Percentiles rank a stretch among this genome's conserved stretches.
Conservation (phyloP, 2,329 filamentous ascomycete species). For the Colletotrichum somersetense region DNA sequence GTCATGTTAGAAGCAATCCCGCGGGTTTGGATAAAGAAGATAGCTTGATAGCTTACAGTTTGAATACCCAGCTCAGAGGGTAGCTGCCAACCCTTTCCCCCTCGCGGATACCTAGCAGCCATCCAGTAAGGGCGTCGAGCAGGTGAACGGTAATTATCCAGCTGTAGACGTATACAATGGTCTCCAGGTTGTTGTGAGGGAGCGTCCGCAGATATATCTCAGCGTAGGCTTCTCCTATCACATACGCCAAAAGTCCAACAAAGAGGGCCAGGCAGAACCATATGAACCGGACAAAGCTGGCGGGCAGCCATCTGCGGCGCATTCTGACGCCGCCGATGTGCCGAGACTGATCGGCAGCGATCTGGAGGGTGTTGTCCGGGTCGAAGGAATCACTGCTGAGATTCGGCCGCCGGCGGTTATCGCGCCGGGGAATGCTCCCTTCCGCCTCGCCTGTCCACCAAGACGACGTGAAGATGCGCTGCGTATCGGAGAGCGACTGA, state of each 20-base stretch:
- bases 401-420: slow-evolving; percentile 56
- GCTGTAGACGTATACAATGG: slow-evolving; percentile 77
- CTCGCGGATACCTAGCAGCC: slow-evolving; percentile 75
- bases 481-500: slow-evolving; percentile 73
- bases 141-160: slow-evolving; percentile 77
- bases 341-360: slow-evolving; percentile 40
- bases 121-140: slow-evolving; percentile 73
- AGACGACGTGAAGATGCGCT: slow-evolving; percentile 74
- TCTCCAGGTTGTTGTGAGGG: slow-evolving; percentile 75
- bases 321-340: slow-evolving; percentile 53
- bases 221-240: slow-evolving; percentile 76
- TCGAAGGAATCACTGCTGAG: slow-evolving; percentile 55
- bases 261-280: slow-evolving; percentile 77
- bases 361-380: slow-evolving; percentile 48
- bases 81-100: slow-evolving; percentile 77
- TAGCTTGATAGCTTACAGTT: slow-evolving; percentile 63
- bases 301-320: slow-evolving; percentile 70
- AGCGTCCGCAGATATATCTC: slow-evolving; percentile 76
- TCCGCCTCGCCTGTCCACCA: slow-evolving; percentile 74
- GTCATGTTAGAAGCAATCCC: slow-evolving; percentile 21
- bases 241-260: slow-evolving; percentile 74
- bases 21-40: neutral
- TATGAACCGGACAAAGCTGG: slow-evolving; percentile 76
- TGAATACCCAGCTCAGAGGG: slow-evolving; percentile 78
- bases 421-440: slow-evolving; percentile 56